Percentiles rank a stretch among this genome's conserved stretches.
phyloP scores from a whole-genome alignment of 2,329 filamentous ascomycete genomes.

The Fonsecaea multimorphosa region DNA sequence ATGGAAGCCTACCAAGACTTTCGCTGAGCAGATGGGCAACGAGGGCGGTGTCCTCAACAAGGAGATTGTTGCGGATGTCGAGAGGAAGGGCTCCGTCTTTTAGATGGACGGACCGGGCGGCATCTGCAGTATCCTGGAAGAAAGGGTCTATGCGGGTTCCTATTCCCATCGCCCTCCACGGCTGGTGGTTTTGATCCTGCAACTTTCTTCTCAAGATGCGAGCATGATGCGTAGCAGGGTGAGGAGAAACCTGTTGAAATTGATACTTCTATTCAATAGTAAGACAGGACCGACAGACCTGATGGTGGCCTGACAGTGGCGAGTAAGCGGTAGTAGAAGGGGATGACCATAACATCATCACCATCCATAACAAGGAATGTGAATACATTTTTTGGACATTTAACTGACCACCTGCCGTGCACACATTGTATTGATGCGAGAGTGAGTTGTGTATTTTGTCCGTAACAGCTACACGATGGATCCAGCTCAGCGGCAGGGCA shows the following conservation, averaged over 20 bases:
- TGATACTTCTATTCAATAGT: neutral
- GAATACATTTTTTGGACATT: neutral
- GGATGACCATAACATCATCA: neutral
- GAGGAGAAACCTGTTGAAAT: neutral
- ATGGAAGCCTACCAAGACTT: conserved; percentile 76
- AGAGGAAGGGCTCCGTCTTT: conserved; percentile 43
- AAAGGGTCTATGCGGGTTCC: neutral
- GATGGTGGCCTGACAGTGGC: neutral
- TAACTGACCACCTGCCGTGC: neutral
- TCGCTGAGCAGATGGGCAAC: conserved; percentile 64
- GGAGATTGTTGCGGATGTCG: conserved; percentile 42
- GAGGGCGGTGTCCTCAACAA: conserved; percentile 41
- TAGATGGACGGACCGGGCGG: conserved; percentile 24
- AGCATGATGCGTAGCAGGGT: neutral
- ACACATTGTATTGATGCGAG: no score
- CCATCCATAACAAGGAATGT: neutral
- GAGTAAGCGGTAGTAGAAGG: neutral
- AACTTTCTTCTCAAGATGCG: neutral
- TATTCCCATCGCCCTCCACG: neutral
- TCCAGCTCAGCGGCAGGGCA: no score
- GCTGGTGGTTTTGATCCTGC: neutral
- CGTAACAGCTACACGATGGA: no score
- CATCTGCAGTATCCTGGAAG: neutral
- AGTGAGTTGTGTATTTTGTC: no score
- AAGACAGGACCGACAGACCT: conserved; percentile 8